Evolutionary conservation across 495 filamentous ascomycete species (phyloP).

Genomic region (Penicillium salamii): DNA sequence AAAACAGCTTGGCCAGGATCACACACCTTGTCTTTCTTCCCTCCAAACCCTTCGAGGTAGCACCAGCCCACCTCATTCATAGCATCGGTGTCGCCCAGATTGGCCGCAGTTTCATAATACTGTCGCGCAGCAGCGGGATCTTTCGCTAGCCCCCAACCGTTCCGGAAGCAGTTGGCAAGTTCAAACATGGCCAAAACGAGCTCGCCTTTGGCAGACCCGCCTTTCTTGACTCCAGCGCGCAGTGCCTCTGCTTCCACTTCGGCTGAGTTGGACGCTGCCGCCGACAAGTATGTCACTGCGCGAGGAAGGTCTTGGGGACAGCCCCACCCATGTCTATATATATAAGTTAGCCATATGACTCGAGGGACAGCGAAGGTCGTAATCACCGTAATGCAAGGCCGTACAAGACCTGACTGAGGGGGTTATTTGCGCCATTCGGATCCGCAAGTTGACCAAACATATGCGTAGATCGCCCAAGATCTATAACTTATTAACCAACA

Average conservation of each 20-base stretch:
- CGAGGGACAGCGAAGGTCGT: not conserved
- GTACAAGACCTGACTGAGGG: slow-evolving; percentile 92
- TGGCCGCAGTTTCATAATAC: slow-evolving; percentile 97
- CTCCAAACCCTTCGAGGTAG: slow-evolving; percentile 90
- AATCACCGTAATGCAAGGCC: slow-evolving; percentile 82
- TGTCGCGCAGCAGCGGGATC: slow-evolving; percentile 85
- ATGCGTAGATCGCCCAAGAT: slow-evolving; percentile 68
- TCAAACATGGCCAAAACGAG: slow-evolving; percentile 97
- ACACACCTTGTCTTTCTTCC: slow-evolving; percentile 94
- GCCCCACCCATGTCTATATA: slow-evolving; percentile 87
- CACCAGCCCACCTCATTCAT: slow-evolving; percentile 98
- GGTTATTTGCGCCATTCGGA: slow-evolving; percentile 81
- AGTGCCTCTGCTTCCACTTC: slow-evolving; percentile 80
- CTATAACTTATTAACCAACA: slow-evolving; percentile 20
- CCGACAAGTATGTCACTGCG: slow-evolving; percentile 79
- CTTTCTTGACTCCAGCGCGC: slow-evolving; percentile 82
- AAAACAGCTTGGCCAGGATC: too few species aligned
- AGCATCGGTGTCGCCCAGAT: slow-evolving; percentile 92
- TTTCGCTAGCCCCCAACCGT: slow-evolving; percentile 91
- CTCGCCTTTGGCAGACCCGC: slow-evolving; percentile 93
- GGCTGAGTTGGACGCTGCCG: slow-evolving; percentile 89
- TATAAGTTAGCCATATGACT: not conserved
- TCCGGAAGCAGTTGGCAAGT: slow-evolving; percentile 86
- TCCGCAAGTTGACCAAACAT: slow-evolving; percentile 89
- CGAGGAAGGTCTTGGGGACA: slow-evolving; percentile 65